Conservation (phyloP, 2,329 filamentous ascomycete species). For the Curvularia lunata region DNA sequence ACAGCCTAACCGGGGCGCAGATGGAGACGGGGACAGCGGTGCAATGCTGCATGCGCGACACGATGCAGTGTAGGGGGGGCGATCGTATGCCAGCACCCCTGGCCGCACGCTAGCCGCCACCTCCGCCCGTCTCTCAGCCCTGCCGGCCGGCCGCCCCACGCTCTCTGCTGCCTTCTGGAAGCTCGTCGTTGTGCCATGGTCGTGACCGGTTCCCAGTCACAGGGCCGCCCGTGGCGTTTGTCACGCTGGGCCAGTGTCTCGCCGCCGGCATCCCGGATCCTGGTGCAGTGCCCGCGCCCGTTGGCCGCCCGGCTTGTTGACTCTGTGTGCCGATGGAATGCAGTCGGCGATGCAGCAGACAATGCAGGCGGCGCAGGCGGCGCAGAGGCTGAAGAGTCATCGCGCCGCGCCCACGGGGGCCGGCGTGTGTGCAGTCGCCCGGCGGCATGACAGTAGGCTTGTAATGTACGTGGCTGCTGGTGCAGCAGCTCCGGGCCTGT, state of each 20-base stretch:
- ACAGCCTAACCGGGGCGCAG: not conserved
- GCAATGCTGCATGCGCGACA: conserved; percentile 17
- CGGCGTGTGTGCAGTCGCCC: no score
- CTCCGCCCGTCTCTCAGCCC: conserved; percentile 21
- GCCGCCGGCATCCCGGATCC: not conserved
- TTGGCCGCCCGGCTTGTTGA: not conserved
- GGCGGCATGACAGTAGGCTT: not conserved
- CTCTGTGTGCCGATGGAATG: not conserved
- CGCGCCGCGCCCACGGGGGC: not conserved
- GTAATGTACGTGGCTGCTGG: conserved; percentile 1
- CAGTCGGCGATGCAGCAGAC: not conserved
- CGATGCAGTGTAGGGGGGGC: conserved; percentile 4
- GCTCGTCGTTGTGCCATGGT: not conserved
- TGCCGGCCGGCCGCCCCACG: conserved; percentile 22
- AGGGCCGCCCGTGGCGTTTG: not conserved
- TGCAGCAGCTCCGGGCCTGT: conserved; percentile 11
- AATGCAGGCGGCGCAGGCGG: no score
- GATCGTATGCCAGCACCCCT: conserved; percentile 19
- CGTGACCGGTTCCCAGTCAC: not conserved
- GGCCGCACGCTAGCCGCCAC: conserved; percentile 19
- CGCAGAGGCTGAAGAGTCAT: not conserved
- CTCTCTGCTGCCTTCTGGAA: conserved; percentile 18
- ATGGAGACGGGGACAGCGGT: not conserved
- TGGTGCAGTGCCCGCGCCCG: not conserved
- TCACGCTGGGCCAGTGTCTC: not conserved